Evolutionary conservation across 345 rosid genomes (phyloP), one percentile per base, ranked within the genome.

Genomic region (Salix exigua): DNA sequence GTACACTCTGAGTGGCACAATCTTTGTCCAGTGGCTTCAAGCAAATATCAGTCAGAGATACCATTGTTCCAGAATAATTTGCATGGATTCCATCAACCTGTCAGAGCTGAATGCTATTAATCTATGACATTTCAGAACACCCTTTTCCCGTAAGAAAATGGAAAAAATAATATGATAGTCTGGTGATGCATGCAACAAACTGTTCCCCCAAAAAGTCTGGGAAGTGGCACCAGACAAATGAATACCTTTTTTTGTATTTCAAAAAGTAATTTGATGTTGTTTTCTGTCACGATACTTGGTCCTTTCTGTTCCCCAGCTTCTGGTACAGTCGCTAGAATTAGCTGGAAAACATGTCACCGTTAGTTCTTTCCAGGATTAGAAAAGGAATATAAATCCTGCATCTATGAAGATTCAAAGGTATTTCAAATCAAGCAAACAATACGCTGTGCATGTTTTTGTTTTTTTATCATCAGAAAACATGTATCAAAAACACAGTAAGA

Each of bases 21-120:
- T 93, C 96, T 77, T 89, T 88, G 74, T 87, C 97, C 70, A 96
- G 85, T n/a, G 98, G 99, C 85, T 96, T 96, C 97, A 91, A 78
- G 85, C 98, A 96, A 73, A 96, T 96, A 81, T 96, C 97, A 67
- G 90, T 85, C 85, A 96, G 85, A 51, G 99, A 88, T 84, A 96
- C 65, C 90, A 85, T 83, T 60, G 91, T 84, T 70, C 98, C 98
- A 73, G 91, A 91, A 87, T 86, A 89, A 85, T 93, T 91, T 73
- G 91, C 94, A 12, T 83, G 88, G 60, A 96, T 83, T 76, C 87
- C 94, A 84, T 96, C 99, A 77, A 93, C 86, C 99, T 96, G 88
- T 84, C 64, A 83, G 73, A 64, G 62, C 68, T 61, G 50, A 73
- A 51, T 55, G 77, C 50, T 51, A 74, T 53, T 70, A 58, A 70